Evolutionary conservation across 208 protist species (phyloP).

Genomic region (Leishmania turanica): DNA sequence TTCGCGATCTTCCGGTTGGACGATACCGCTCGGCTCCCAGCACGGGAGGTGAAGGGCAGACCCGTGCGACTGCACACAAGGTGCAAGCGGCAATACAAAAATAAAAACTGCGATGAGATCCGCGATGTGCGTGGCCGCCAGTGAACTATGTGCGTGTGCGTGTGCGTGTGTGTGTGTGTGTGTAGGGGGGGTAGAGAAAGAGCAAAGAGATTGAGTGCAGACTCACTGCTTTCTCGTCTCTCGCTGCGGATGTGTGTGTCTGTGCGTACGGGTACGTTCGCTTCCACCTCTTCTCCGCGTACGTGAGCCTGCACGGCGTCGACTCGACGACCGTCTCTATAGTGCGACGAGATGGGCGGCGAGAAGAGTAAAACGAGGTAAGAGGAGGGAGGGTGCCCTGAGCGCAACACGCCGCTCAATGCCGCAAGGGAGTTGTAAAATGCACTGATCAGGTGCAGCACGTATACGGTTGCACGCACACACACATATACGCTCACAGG

Average conservation of each 20-base stretch:
- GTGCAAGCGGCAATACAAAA: background rate
- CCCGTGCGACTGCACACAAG: background rate
- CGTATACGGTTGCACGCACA: background rate
- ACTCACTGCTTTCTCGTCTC: background rate
- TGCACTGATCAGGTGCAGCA: background rate
- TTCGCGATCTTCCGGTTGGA: background rate
- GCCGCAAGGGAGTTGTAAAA: background rate
- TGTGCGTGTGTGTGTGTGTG: background rate
- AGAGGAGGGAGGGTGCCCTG: no score
- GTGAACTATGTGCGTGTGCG: background rate
- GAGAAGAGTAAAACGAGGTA: background rate
- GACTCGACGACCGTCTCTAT: background rate
- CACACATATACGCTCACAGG: background rate
- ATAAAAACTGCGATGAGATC: background rate
- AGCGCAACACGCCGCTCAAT: background rate
- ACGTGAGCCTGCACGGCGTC: background rate
- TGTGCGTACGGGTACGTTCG: background rate
- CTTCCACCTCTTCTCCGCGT: background rate
- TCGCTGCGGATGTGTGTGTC: conserved; percentile 13
- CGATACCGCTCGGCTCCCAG: no score
- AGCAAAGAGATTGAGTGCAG: no score
- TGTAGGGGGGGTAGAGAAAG: background rate
- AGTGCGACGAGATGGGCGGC: background rate
- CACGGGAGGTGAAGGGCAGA: background rate
- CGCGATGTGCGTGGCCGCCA: background rate